Conservation (phyloP, 139 green algal genomes). For the Micractinium conductrix region DNA sequence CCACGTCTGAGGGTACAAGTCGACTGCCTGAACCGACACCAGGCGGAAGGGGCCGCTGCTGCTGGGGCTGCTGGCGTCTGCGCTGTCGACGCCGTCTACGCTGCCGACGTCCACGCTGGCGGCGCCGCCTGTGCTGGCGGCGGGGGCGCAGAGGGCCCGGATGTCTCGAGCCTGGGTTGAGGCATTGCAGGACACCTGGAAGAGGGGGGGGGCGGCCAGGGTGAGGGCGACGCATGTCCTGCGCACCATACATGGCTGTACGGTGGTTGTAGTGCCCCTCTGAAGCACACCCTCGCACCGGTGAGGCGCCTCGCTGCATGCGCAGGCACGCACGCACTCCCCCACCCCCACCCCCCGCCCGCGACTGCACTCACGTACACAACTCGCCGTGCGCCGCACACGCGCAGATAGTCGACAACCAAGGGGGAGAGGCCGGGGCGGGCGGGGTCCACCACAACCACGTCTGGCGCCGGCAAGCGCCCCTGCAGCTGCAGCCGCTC, state of each 20-base stretch:
- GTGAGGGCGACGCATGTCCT: too few species aligned
- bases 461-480: slow-evolving; percentile 38
- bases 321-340: too few species aligned
- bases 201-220: too few species aligned
- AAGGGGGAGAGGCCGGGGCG: slow-evolving; percentile 66
- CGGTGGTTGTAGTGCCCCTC: too few species aligned
- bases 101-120: background rate
- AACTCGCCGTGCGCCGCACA: slow-evolving; percentile 61
- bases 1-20: slow-evolving; percentile 89
- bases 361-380: slow-evolving; percentile 96
- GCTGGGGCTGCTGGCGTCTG: too few species aligned
- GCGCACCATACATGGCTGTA: too few species aligned
- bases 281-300: too few species aligned
- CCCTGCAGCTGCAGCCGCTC: slow-evolving; percentile 35
- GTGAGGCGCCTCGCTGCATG: too few species aligned
- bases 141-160: slow-evolving; percentile 42
- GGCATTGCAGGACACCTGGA: slow-evolving; percentile 87
- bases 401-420: slow-evolving; percentile 64
- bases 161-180: slow-evolving; percentile 75
- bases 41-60: slow-evolving; percentile 67
- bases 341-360: too few species aligned
- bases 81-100: background rate
- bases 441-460: slow-evolving; percentile 82
- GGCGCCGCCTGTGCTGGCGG: background rate
- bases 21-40: slow-evolving; percentile 65